These are phyloP conservation scores for Knufia fluminis DNA, from an alignment of 2,329 filamentous ascomycete species.

Conservation along the genomic window DNA sequence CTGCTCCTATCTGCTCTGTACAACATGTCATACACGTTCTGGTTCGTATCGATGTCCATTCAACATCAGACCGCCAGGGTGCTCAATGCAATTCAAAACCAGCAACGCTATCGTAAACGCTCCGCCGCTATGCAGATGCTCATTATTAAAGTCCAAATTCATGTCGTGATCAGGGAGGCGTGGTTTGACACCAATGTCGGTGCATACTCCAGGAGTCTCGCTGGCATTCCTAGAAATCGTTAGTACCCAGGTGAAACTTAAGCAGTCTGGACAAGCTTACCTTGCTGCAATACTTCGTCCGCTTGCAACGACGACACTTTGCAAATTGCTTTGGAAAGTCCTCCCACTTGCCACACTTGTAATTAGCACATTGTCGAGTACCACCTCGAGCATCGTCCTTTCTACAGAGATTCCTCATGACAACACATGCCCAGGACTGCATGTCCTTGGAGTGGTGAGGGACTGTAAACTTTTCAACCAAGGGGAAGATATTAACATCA, in stretches of 20 bases:
- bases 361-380: conserved; percentile 95
- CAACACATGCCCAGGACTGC: conserved; percentile 99
- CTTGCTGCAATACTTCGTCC: conserved; percentile 99
- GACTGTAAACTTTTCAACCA: conserved; percentile 97
- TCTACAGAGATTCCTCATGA: conserved; percentile 96
- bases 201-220: conserved; percentile 98
- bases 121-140: conserved; percentile 21
- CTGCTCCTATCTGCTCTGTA: neutral
- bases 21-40: neutral
- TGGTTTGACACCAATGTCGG: conserved; percentile 73
- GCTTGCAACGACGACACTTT: conserved; percentile 89
- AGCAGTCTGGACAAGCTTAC: conserved; percentile 29
- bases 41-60: neutral
- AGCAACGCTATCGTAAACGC: conserved; percentile 13
- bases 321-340: conserved; percentile 94
- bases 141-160: conserved; percentile 14
- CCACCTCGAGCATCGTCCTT: conserved; percentile 93
- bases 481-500: conserved; percentile 95
- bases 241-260: neutral
- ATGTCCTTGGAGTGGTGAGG: conserved; percentile 92
- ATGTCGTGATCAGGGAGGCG: conserved; percentile 2
- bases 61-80: neutral
- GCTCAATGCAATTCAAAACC: neutral
- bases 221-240: conserved; percentile 58
- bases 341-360: conserved; percentile 97